Evolutionary conservation across 805 yeast species (phyloP), one percentile per base, ranked within the genome.

Genomic region (Torulaspora indica): DNA sequence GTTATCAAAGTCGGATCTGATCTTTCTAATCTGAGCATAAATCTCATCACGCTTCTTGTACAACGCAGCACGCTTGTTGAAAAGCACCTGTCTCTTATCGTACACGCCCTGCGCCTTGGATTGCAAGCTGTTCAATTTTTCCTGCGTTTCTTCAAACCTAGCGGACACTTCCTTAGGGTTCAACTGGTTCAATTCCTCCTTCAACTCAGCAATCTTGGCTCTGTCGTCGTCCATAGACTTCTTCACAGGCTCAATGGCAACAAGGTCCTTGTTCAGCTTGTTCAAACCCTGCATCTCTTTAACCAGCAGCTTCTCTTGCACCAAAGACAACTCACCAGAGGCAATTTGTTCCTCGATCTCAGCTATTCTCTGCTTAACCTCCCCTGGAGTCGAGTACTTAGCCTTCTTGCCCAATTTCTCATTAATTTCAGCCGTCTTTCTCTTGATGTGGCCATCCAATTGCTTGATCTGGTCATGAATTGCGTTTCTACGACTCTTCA

Each of bases 271-370:
- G 61, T 82, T 79, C 62, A 85, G 70, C 70, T 86, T 88, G 69
- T 91, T 81, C 66, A 93, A 77, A 36, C 81, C 67, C 41, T 88
- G 76, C 75, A 88, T 85, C 70, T 91, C 98, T 70, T 85, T 85
- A 54, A 93, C 79, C 53, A 75, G 69, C 61, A 81, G 76, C 72
- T 87, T 83, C 76, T 93, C 99, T 52, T 91, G 96, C 42, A 89
- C 97, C 60, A 93, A 79, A 57, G 86, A 78, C 63, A 93, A 74
- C 36, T 75, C 68, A 51, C 98, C 98, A 40, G 84, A 69, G 44
- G 85, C 86, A 49, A 93, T 82, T 54, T 76, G 72, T 34, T 74
- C 76, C 64, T 93, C 97, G 60, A 88, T 77, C 53, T 72, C 72
- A 47, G 64, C 62, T 59, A 85, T 74, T 66, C 82, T 79, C 47